Percentiles rank a stretch among this genome's conserved stretches.
phyloP scores from a whole-genome alignment of 257 asterid genomes.

The Marsdenia floribunda region DNA sequence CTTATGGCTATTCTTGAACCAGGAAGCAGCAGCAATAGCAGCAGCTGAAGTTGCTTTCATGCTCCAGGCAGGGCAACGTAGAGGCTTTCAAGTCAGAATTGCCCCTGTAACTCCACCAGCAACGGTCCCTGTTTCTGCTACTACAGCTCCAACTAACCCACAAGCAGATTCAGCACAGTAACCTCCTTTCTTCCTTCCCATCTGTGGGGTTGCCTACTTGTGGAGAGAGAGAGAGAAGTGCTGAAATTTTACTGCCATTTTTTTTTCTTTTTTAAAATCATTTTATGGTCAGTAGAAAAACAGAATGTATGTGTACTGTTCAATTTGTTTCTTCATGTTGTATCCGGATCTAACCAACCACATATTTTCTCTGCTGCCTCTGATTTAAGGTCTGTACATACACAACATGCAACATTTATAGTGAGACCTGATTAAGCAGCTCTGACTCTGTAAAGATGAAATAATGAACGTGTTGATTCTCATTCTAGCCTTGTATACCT shows the following conservation, averaged over 20 bases:
- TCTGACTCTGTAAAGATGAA: neutral
- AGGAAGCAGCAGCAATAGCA: constrained; percentile 44
- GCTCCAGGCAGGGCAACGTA: constrained; percentile 39
- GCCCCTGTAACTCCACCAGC: constrained; percentile 26
- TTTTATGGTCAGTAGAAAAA: constrained; percentile 1
- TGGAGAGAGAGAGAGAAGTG: neutral
- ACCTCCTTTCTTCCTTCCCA: neutral
- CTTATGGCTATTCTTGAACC: constrained; percentile 10
- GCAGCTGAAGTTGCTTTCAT: constrained; percentile 49
- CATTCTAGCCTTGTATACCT: neutral
- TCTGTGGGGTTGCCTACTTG: neutral
- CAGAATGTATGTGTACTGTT: neutral
- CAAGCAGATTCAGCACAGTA: constrained; percentile 20
- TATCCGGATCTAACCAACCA: neutral
- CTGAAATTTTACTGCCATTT: neutral
- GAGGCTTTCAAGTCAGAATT: constrained; percentile 38
- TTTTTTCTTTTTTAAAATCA: no score
- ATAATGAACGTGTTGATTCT: neutral
- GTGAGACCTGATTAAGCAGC: neutral
- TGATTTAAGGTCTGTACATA: constrained; percentile 1
- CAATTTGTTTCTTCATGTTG: neutral
- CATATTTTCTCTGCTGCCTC: neutral
- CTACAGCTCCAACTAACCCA: constrained; percentile 19
- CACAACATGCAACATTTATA: neutral
- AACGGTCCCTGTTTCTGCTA: constrained; percentile 15